A percentile compares a stretch with the other conserved stretches of the same genome.
These are phyloP conservation scores for Colletotrichum sp. DNA, from an alignment of 2,329 filamentous ascomycete species.

Conservation along the genomic window DNA sequence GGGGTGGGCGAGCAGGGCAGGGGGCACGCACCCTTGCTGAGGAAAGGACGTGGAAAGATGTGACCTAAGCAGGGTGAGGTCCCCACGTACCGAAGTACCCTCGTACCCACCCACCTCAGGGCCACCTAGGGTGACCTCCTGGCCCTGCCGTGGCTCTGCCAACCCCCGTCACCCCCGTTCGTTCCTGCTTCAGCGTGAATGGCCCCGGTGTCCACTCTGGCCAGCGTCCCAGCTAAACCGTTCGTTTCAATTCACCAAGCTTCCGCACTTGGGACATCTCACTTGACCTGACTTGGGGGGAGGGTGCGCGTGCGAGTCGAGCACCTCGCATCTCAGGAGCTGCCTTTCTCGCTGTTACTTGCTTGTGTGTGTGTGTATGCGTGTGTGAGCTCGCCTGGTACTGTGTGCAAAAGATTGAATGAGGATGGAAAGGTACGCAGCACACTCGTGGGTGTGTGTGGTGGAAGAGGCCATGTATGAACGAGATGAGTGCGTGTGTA, in stretches of 20 bases:
- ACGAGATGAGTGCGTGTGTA: background rate
- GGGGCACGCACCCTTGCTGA: slow-evolving; percentile 1
- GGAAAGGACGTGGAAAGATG: background rate
- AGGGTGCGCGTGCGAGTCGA: slow-evolving; percentile 10
- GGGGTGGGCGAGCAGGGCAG: background rate
- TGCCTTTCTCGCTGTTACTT: background rate
- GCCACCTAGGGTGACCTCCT: background rate
- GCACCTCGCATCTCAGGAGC: background rate
- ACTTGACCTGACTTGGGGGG: slow-evolving; percentile 21
- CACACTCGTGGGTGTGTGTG: background rate
- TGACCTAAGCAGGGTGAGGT: background rate
- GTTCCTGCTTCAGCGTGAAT: slow-evolving; percentile 19
- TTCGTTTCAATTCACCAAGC: slow-evolving; percentile 22
- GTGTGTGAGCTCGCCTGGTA: background rate
- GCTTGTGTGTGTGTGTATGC: background rate
- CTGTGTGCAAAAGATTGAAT: background rate
- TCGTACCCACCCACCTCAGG: background rate
- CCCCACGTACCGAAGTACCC: background rate
- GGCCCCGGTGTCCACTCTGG: background rate
- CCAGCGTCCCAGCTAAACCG: slow-evolving; percentile 15
- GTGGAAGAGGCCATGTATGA: background rate
- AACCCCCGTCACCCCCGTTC: background rate
- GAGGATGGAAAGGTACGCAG: background rate
- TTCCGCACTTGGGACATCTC: slow-evolving; percentile 15
- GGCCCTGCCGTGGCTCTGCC: background rate